Base-by-base conservation (phyloP, 2,329 filamentous ascomycete genomes). In the Ophiostoma sp. region DNA sequence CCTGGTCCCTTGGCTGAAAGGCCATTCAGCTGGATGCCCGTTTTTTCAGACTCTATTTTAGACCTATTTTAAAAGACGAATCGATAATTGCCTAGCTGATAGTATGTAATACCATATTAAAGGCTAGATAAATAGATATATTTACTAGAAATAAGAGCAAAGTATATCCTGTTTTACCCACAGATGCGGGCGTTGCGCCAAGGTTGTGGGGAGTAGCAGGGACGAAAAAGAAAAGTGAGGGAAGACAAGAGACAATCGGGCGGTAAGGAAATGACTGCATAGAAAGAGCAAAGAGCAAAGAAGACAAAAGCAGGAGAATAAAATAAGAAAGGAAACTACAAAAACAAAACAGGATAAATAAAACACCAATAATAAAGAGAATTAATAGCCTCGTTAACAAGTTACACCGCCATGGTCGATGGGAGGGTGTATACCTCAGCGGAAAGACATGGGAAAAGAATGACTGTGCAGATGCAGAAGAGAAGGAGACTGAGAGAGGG, bases 141-240 rank as follows among this genome's bases (percentile, higher is more conserved):
- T 48, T 48, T 48, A 48, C 44, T n/a, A n/a, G 44, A 48, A n/a
- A 48, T 48, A 48, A 48, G 6, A 39, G 8, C 13, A 48, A 5
- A 48, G 44, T 17, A 33, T 7, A 62, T 33, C 27, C 27, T 62
- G 57, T 20, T 62, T 62, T 33, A 62, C 33, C 57, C 57, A 62
- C 57, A 62, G 52, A 5, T 27, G 23, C 15, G 23, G 57, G 57
- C 57, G 27, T 62, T 62, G 57, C 23, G 57, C 57, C 57, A 62
- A 62, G 27, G 41, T 54, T 66, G 68, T 69, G 68, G 23, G 44
- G 57, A 62, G 57, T 33, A 48, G 44, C 44, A 27, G 15, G 13
- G 17, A 39, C 39, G 8, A 39, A 41, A 67, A 48, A 41, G 35
- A 23, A 62, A 31, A 68, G 33, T 20, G 31, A 57, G 13, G 44